Base-by-base conservation (phyloP, 306 rosid genomes). In the Mucuna pruriens region DNA sequence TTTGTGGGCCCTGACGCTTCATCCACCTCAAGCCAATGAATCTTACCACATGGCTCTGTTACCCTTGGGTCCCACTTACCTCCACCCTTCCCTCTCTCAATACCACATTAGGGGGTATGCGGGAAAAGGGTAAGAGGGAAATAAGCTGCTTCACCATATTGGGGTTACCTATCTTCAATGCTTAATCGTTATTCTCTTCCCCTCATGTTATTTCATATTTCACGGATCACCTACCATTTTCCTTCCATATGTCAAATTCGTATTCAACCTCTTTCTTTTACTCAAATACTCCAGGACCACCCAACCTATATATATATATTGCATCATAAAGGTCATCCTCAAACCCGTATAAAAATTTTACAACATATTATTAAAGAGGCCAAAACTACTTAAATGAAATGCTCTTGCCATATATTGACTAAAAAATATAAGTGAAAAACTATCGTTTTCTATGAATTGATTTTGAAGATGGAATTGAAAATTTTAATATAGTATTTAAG, bases 31-130 rank as follows among this genome's bases (percentile, higher is more conserved):
- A 66, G 31, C 88, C 77, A 83, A 83, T 90, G 82, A 89, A 86
- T 89, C 93, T 84, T 42, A 55, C 89, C 91, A 87, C 91, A 86
- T 91, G 92, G 68, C 76, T 73, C 74, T 77, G 74, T 57, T 81
- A 57, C 87, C 58, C 39, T 38, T 76, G 85, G 94, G 87, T 70
- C 92, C 93, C 92, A 80, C 90, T 40, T 45, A 3, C 57, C 23
- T 55, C 52, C 55, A 60, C 25, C 75, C 34, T 77, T 57, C 36
- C 26, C 38, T 12, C 33, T 62, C 31, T 17, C 48, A 71, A 33
- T 67, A 25, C 65, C 77, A 23, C 13, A 44, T 54, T 52, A 16
- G 64, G 68, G 31, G 13, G 26, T 7, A 0, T 25, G 3, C 38
- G 3, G 4, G 19, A 60, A 48, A 52, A 74, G 31, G 40, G 40